Conservation (phyloP, 2,329 filamentous ascomycete genomes). For the Botryosphaeria dothidea region DNA sequence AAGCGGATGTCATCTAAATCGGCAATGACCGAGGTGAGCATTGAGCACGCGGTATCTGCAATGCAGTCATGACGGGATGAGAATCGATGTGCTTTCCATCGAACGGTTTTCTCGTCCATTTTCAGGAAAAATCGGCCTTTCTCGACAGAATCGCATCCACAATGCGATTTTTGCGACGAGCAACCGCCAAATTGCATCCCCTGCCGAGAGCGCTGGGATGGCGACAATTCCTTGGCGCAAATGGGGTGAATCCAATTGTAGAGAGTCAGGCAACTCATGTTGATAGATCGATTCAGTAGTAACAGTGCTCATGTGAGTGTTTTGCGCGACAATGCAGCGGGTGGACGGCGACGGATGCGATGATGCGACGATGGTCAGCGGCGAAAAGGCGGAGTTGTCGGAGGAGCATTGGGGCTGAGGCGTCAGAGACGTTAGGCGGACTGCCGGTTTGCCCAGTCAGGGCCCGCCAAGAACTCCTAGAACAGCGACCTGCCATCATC, state of each 20-base stretch:
- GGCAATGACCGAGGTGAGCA: no score
- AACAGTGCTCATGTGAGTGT: background rate
- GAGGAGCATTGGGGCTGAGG: background rate
- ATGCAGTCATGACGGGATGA: no score
- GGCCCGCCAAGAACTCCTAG: slow-evolving; percentile 14
- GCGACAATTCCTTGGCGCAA: background rate
- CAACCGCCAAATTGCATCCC: no score
- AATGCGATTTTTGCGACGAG: no score
- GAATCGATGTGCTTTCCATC: no score
- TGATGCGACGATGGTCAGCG: background rate
- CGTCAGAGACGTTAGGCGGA: background rate
- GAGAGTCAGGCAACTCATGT: background rate
- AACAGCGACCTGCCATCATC: slow-evolving; percentile 12
- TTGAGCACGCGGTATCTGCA: no score
- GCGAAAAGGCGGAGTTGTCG: background rate
- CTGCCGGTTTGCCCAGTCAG: background rate
- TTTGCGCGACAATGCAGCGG: background rate
- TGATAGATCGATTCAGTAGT: background rate
- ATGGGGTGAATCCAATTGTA: no score
- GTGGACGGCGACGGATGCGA: background rate
- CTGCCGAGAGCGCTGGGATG: background rate
- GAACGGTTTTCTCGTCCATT: no score
- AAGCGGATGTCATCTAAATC: no score
- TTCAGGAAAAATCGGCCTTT: no score
- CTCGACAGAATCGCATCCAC: no score